Evolutionary conservation across 2,329 filamentous ascomycete species (phyloP), one percentile per base, ranked within the genome.

Genomic region (Colletotrichum sp.): DNA sequence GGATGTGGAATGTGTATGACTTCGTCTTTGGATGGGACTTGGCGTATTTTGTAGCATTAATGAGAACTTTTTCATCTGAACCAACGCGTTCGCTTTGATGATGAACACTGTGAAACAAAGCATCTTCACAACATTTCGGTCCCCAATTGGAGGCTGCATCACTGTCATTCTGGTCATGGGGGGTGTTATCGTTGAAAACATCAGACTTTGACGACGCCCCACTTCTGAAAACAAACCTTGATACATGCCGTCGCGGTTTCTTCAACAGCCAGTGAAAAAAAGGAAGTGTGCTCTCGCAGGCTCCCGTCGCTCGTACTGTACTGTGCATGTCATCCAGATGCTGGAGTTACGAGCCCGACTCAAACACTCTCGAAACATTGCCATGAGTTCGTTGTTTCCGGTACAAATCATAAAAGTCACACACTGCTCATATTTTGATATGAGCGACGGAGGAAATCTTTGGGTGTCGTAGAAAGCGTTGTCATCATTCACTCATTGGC

Each of bases 401-500:
- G 10, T 3, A n/a, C 6, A 9, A 13, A 2, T 52, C 6, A 21
- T 13, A 1, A 6, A 7, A 21, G n/a, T 13, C n/a, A 13, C 16
- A 24, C 43, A 13, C 4, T 52, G n/a, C 10, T 13, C 10, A 13
- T 52, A 7, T 6, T 2, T 24, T 52, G n/a, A 13, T 1, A 2
- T 4, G 43, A 21, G 43, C 10, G n/a, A 21, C 43, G 43, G 43
- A 52, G 2, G 10, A 13, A 3, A 12, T 13, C 43, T 13, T 52
- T 1, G 12, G n/a, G 43, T 13, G 0, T 52, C 43, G 12, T 52
- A 13, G n/a, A 52, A 52, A 52, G 10, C 10, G 43, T 52, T 52
- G n/a, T 21, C 10, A 66, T 72, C n/a, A 72, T 43, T 68, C 70
- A 59, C 9, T 60, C 14, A 68, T 39, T 1, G 70, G 70, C 39